These are phyloP conservation scores for Globisporangium rhizosaccharum DNA, from an alignment of 352 stramenopile genomes.

Conservation along the genomic window DNA sequence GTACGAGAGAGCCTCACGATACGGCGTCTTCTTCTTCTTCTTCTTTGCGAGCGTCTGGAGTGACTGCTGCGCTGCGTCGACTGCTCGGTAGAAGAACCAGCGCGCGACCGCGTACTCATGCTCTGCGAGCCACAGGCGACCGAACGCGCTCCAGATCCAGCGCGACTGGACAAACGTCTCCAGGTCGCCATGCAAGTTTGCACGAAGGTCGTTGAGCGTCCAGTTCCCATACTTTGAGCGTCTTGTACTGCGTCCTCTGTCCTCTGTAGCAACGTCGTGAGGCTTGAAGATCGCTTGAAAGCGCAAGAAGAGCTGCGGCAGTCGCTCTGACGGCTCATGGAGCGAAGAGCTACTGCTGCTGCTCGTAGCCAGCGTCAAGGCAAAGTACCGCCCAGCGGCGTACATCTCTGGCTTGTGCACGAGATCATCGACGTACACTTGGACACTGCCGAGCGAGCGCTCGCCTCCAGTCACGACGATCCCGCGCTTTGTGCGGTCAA, in stretches of 20 bases:
- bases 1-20: neutral
- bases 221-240: constrained; percentile 33
- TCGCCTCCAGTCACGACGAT: constrained; percentile 12
- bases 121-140: constrained; percentile 26
- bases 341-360: neutral
- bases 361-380: neutral
- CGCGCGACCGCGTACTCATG: constrained; percentile 40
- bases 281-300: constrained; percentile 11
- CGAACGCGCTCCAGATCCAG: constrained; percentile 66
- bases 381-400: constrained; percentile 17
- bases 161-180: constrained; percentile 32
- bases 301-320: constrained; percentile 12
- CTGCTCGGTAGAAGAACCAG: constrained; percentile 39
- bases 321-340: neutral
- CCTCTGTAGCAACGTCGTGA: neutral
- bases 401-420: constrained; percentile 18
- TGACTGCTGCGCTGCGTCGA: neutral
- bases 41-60: neutral
- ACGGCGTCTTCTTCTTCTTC: neutral
- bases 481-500: constrained; percentile 25
- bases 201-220: constrained; percentile 31
- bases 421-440: constrained; percentile 35
- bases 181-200: constrained; percentile 46
- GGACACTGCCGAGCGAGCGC: constrained; percentile 31
- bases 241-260: neutral